A percentile compares a stretch with the other conserved stretches of the same genome.
These are phyloP conservation scores for Chrysoporthe deuterocubensis DNA, from an alignment of 2,329 filamentous ascomycete genomes.

Conservation along the genomic window DNA sequence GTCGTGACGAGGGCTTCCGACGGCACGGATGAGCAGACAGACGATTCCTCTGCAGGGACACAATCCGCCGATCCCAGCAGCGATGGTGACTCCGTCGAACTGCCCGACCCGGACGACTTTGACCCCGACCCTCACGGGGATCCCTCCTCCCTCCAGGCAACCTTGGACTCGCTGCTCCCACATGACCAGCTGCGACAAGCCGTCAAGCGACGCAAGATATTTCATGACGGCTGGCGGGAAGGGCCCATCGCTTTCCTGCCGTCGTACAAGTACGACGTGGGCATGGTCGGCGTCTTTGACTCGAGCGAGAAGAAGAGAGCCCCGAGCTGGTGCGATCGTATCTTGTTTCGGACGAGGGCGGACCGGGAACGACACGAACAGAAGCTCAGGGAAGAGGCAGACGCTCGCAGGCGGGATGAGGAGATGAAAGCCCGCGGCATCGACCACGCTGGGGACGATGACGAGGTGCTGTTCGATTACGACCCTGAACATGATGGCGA, in stretches of 20 bases:
- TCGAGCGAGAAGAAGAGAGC: slow-evolving; percentile 91
- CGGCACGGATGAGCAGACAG: slow-evolving; percentile 52
- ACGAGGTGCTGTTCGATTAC: slow-evolving; percentile 87
- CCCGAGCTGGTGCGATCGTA: slow-evolving; percentile 96
- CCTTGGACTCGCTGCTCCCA: slow-evolving; percentile 80
- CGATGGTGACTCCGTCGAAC: slow-evolving; percentile 45
- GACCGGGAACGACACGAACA: slow-evolving; percentile 70
- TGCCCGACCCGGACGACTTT: slow-evolving; percentile 70
- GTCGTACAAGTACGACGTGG: slow-evolving; percentile 97
- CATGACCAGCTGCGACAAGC: slow-evolving; percentile 85
- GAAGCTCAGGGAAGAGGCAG: slow-evolving; percentile 65
- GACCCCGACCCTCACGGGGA: slow-evolving; percentile 72
- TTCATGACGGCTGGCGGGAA: slow-evolving; percentile 92
- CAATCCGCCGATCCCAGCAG: slow-evolving; percentile 36
- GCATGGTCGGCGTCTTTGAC: slow-evolving; percentile 91
- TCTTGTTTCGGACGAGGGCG: slow-evolving; percentile 78
- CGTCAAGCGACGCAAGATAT: slow-evolving; percentile 76
- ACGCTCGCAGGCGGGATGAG: slow-evolving; percentile 73
- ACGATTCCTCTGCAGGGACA: slow-evolving; percentile 39
- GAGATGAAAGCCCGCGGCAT: slow-evolving; percentile 84
- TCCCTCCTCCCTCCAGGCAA: slow-evolving; percentile 85
- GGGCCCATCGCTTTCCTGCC: slow-evolving; percentile 87
- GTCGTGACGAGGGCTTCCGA: slow-evolving; percentile 49
- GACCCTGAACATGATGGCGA: slow-evolving; percentile 77
- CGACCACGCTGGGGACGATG: slow-evolving; percentile 73